Evolutionary conservation across 139 green algal genomes (phyloP).

Genomic region (Chlamydomonas sphaeroides): DNA sequence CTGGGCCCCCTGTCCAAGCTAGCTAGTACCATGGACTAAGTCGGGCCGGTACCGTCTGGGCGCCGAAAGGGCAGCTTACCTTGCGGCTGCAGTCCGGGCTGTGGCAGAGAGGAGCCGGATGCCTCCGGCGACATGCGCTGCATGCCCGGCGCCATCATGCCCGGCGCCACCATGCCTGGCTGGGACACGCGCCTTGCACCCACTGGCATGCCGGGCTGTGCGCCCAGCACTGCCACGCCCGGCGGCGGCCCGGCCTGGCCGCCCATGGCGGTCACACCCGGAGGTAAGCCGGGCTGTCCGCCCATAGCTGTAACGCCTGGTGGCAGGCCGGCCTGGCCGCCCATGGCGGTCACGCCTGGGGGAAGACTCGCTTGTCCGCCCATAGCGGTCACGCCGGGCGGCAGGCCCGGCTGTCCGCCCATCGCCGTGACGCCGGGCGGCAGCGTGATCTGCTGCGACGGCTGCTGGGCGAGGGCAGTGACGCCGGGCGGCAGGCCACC

Average conservation of each 20-base stretch:
- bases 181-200: too few relatives aligned
- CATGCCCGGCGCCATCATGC: not conserved
- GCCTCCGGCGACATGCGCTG: too few relatives aligned
- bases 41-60: too few relatives aligned
- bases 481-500: constrained; percentile 8
- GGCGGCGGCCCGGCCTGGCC: not conserved
- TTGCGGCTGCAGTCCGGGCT: too few relatives aligned
- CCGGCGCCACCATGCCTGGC: too few relatives aligned
- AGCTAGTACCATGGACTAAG: too few relatives aligned
- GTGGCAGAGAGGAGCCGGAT: too few relatives aligned
- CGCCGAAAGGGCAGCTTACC: too few relatives aligned
- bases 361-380: not conserved
- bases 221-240: not conserved
- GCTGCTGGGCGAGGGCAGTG: not conserved
- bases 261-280: not conserved
- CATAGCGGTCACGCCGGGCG: not conserved
- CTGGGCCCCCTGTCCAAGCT: too few relatives aligned
- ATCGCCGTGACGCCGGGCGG: constrained; percentile 2
- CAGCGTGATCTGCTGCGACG: constrained; percentile 10
- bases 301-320: not conserved
- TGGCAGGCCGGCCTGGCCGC: not conserved
- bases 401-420: not conserved
- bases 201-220: too few relatives aligned
- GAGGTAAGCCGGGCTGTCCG: not conserved
- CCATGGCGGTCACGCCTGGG: not conserved